Evolutionary conservation across 305 asterid species (phyloP), one percentile per base, ranked within the genome.

Genomic region (Fraxinus xanthoxyloides): DNA sequence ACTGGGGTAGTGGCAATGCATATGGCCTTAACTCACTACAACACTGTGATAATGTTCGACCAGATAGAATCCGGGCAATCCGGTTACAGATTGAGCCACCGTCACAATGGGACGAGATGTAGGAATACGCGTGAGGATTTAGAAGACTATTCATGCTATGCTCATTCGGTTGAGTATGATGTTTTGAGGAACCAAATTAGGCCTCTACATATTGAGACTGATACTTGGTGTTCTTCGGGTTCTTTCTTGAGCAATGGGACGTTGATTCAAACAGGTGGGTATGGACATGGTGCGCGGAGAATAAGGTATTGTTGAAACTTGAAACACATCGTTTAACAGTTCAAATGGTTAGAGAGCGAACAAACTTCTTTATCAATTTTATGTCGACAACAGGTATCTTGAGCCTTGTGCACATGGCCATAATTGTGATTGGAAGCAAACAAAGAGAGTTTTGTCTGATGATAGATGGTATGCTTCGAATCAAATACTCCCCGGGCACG

Each of bases 1-100:
- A 83, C 90, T 21, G 97, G 97, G 0, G 90, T 90, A 6, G 92
- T 92, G 23, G 96, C 93, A 21, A 88, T 85, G 89, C 97, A 92
- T 86, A 90, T 92, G 94, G 90, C 87, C 79, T 73, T 93, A 76
- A 93, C 97, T 5, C 92, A 86, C 88, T 70, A 78, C 79, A 84
- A 88, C 85, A 90, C 92, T 9, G 92, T 93, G 26, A 28, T 93
- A 69, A 88, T 93, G 84, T 84, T 87, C 51, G 97, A 93, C 76
- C 92, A 83, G 77, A 81, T 80, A 3, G 86, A 84, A 34, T 65
- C 90, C 6, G 89, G 88, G 81, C 80, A 24, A 9, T 77, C 91
- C 0, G 85, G 89, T 34, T 89, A 83, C 87, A 87, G 67, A n/a
- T 84, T 89, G 5, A 85, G 81, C 9, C 75, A 69, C 17, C 87